Base-by-base conservation (phyloP, 1,139 yeast species). In the Candida labiduridarum region DNA sequence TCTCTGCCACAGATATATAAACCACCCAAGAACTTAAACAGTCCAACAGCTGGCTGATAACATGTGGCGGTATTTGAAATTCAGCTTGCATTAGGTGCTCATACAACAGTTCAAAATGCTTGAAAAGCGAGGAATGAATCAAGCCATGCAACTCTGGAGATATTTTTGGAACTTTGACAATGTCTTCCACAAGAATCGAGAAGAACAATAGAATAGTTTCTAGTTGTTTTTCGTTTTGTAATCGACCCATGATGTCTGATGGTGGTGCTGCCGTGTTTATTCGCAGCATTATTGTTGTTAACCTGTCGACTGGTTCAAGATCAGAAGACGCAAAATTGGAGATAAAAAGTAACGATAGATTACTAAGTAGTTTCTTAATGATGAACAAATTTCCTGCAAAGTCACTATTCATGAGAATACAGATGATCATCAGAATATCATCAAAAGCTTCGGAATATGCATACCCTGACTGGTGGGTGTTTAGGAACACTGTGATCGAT, bases 401-500 rank as follows among this genome's bases (percentile, higher is more conserved):
- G 11, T 49, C 52, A 9, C 55, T 53, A 8, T 44, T 31, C 5
- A 25, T 22, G 22, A 53, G 45, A 29, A 30, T 5, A 4, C 43
- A 1, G 1, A 54, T 22, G 10, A 47, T 16, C 1, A 5, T 12
- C 40, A 53, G 46, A 7, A 56, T 45, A 35, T 54, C 49, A 34
- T 47, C 44, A 30, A 54, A 56, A 5, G 47, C 22, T 9, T 46
- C 49, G 11, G 52, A 55, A 16, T 25, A 38, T 16, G 12, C 45
- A 14, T 25, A 16, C 11, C 35, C 30, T 14, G 49, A 43, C 12
- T 51, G 50, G 51, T 49, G 64, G 45, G 74, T 78, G 44, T 83
- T 68, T 47, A 83, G 81, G 30, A 84, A 84, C 8, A 76, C 80
- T 0, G 90, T 78, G 49, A 82, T 81, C 0, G 92, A 85, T 51